phyloP scores from a whole-genome alignment of 106 monocot genomes.

The Chionographis japonica region DNA sequence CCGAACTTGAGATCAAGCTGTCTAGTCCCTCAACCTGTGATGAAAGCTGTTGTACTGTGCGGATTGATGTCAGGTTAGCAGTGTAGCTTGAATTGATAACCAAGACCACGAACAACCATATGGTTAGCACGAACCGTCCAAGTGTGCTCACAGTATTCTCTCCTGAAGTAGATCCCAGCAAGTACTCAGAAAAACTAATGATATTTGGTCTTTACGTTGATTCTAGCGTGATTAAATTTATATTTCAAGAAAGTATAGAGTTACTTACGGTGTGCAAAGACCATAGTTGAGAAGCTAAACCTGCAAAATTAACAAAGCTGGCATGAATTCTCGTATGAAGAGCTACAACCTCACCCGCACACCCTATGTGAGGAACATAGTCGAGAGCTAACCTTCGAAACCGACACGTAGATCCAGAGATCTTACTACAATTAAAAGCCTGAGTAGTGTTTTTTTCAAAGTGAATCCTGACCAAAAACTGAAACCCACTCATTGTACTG shows the following conservation, averaged over 20 bases:
- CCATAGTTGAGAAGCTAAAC: constrained; percentile 99
- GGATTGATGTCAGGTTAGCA: constrained; percentile 87
- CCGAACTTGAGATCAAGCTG: constrained; percentile 55
- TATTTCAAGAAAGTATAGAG: background rate
- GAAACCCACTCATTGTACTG: too few relatives aligned
- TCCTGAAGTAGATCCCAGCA: constrained; percentile 30
- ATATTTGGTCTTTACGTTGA: background rate
- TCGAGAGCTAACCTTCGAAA: too few relatives aligned
- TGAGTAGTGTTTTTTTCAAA: too few relatives aligned
- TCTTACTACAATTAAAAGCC: too few relatives aligned
- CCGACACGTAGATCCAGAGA: too few relatives aligned
- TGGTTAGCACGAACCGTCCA: constrained; percentile 74
- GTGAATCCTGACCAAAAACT: too few relatives aligned
- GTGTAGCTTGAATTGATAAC: constrained; percentile 97
- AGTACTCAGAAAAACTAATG: background rate
- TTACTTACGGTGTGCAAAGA: constrained; percentile 90
- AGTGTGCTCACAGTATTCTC: constrained; percentile 73
- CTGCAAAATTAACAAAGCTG: constrained; percentile 38
- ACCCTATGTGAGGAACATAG: too few relatives aligned
- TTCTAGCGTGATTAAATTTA: background rate
- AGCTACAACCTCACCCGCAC: too few relatives aligned
- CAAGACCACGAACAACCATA: constrained; percentile 88
- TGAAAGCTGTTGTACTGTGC: constrained; percentile 85
- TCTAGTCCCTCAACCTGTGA: constrained; percentile 67
- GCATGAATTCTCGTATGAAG: too few relatives aligned